A percentile compares a stretch with the other conserved stretches of the same genome.
Conservation (phyloP, 1,284 basidiomycete genomes). For the Papiliotrema flavescens region DNA sequence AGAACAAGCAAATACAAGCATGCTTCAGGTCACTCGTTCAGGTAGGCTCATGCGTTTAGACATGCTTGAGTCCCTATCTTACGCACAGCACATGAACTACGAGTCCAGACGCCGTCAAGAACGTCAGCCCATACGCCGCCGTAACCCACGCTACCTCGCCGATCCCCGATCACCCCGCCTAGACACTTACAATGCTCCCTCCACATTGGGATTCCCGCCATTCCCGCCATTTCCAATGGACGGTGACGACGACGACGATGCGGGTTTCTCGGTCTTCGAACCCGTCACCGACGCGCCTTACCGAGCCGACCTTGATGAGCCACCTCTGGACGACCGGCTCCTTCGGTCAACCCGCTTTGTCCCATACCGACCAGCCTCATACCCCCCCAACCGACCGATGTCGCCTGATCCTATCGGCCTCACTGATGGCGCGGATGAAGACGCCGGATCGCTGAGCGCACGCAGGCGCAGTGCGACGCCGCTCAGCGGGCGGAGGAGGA, state of each 20-base stretch:
- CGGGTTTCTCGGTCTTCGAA: too few species aligned
- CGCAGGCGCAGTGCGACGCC: too few species aligned
- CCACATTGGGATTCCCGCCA: neutral
- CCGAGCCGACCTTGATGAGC: too few species aligned
- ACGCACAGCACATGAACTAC: neutral
- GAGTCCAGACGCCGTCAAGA: neutral
- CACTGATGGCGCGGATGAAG: too few species aligned
- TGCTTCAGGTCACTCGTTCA: constrained; percentile 12
- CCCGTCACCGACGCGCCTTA: too few species aligned
- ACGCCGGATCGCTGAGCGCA: too few species aligned
- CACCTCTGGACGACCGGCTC: too few species aligned
- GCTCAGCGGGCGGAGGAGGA: neutral
- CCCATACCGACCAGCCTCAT: too few species aligned
- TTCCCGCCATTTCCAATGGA: neutral
- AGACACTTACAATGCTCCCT: neutral
- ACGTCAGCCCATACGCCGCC: neutral
- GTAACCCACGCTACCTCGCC: neutral
- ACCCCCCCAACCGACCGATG: too few species aligned
- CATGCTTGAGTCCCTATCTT: neutral
- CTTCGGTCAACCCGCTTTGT: too few species aligned
- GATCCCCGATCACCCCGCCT: neutral
- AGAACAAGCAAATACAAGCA: constrained; percentile 12
- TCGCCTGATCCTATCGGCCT: too few species aligned
- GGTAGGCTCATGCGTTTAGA: constrained; percentile 4
- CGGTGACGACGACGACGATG: too few species aligned